These are phyloP conservation scores for Artemisia argyi DNA, from an alignment of 129 eudicot species.

Conservation along the genomic window DNA sequence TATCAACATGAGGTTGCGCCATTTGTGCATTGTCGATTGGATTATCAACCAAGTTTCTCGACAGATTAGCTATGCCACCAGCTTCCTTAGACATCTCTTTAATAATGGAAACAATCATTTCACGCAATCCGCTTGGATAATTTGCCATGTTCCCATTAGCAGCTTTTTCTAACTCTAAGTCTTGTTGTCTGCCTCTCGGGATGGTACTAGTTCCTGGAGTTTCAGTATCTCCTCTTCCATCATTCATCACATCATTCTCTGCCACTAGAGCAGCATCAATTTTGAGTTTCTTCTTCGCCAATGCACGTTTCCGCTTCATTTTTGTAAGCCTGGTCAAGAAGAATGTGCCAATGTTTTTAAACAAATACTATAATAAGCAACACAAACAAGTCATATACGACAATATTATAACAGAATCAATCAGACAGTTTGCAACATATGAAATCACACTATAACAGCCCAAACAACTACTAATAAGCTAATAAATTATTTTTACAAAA, in stretches of 20 bases:
- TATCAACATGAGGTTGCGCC: conserved; percentile 41
- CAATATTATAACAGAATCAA: not conserved
- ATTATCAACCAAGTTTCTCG: conserved; percentile 48
- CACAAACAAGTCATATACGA: not conserved
- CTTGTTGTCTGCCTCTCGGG: conserved; percentile 17
- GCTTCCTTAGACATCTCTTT: conserved; percentile 42
- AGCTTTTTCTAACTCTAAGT: not conserved
- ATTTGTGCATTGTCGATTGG: conserved; percentile 37
- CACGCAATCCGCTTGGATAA: conserved; percentile 50
- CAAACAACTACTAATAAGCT: too few species aligned
- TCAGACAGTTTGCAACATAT: too few species aligned
- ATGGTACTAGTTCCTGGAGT: conserved; percentile 31
- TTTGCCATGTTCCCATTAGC: conserved; percentile 10
- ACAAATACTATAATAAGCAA: not conserved
- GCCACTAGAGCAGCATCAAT: conserved; percentile 27
- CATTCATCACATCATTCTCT: conserved; percentile 39
- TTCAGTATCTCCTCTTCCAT: conserved; percentile 7
- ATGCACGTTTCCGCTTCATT: conserved; percentile 73
- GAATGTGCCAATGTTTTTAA: not conserved
- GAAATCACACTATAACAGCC: too few species aligned
- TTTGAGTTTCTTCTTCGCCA: conserved; percentile 25
- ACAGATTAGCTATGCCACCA: conserved; percentile 50
- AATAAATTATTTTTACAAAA: too few species aligned
- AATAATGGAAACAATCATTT: conserved; percentile 41
- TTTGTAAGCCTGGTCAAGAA: conserved; percentile 16